Percentiles rank a stretch among this genome's conserved stretches.
phyloP scores from a whole-genome alignment of 164 flowering plant genomes.

The Dillenia turbinata region DNA sequence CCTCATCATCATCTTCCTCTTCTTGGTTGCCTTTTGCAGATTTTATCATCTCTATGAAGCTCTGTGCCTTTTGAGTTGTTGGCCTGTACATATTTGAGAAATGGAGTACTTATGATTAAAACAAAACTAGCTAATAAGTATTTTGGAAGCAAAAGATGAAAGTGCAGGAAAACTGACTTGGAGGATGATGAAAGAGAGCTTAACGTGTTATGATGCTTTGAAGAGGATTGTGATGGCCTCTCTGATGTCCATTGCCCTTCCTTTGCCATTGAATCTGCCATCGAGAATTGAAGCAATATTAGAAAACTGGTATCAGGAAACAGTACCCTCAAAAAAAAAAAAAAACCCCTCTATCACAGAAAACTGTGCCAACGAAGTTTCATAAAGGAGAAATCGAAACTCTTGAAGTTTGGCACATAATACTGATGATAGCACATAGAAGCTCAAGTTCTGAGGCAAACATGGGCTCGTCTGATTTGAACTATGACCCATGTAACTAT shows the following conservation, averaged over 20 bases:
- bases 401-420: too few species aligned
- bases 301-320: too few species aligned
- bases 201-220: constrained; percentile 38
- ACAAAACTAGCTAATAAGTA: not conserved
- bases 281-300: too few species aligned
- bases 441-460: too few species aligned
- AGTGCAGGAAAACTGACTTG: constrained; percentile 43
- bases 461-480: too few species aligned
- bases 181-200: constrained; percentile 46
- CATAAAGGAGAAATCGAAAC: too few species aligned
- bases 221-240: constrained; percentile 46
- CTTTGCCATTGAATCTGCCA: constrained; percentile 41
- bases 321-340: not conserved
- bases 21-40: constrained; percentile 47
- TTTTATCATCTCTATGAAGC: constrained; percentile 71
- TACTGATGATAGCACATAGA: too few species aligned
- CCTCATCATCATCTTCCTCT: constrained; percentile 65
- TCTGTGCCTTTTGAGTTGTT: constrained; percentile 33
- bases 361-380: too few species aligned
- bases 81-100: constrained; percentile 26
- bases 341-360: too few species aligned
- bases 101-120: not conserved
- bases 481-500: too few species aligned
- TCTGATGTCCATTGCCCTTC: constrained; percentile 52
- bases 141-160: not conserved